These are phyloP conservation scores for Paramecium pentaurelia DNA, from an alignment of 73 alveolate species.

Conservation along the genomic window DNA sequence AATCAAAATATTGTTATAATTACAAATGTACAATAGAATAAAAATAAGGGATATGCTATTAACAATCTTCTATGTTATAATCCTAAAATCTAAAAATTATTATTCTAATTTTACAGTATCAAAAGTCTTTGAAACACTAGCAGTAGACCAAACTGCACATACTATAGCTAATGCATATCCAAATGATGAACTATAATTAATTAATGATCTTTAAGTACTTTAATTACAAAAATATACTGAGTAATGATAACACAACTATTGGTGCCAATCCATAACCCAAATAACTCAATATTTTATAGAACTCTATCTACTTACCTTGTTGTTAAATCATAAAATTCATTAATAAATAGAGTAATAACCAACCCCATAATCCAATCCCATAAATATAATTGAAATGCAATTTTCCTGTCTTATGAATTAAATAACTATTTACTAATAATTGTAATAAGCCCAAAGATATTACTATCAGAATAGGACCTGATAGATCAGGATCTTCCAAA, in stretches of 20 bases:
- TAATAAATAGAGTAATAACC: background rate
- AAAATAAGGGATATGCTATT: slow-evolving; percentile 41
- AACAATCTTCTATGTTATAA: slow-evolving; percentile 24
- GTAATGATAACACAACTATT: background rate
- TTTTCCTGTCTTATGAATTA: slow-evolving; percentile 41
- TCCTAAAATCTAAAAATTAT: slow-evolving; percentile 10
- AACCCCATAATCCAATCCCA: slow-evolving; percentile 12
- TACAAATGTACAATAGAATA: slow-evolving; percentile 49
- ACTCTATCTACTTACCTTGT: background rate
- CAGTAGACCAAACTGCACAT: slow-evolving; percentile 18
- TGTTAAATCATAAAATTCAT: slow-evolving; percentile 39
- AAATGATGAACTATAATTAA: background rate
- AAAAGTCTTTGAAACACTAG: slow-evolving; percentile 15
- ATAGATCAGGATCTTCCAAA: slow-evolving; percentile 45
- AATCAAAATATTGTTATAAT: slow-evolving; percentile 5
- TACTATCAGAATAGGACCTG: slow-evolving; percentile 3
- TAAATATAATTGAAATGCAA: slow-evolving; percentile 26
- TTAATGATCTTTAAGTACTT: background rate
- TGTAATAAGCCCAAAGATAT: background rate
- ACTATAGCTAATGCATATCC: slow-evolving; percentile 12
- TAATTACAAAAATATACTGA: background rate
- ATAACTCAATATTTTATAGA: slow-evolving; percentile 21
- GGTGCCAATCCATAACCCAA: slow-evolving; percentile 47
- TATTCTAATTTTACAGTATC: background rate
- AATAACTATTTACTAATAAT: background rate